Base-by-base conservation (phyloP, 306 rosid species). In the Castanea mollissima region DNA sequence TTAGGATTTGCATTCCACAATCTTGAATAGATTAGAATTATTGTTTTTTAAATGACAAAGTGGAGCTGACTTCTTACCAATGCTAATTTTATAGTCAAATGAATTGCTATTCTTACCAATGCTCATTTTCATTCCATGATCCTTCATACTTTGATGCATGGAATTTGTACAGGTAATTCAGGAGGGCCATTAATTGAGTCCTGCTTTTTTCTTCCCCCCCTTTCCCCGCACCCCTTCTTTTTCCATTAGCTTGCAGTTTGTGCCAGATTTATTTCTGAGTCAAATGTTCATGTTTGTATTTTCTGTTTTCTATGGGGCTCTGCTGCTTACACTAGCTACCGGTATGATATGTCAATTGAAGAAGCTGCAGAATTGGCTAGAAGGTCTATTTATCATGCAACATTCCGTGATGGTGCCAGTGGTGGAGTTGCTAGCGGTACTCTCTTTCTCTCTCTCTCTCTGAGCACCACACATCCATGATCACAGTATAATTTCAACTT, bases 381-480 rank as follows among this genome's bases (percentile, higher is more conserved):
- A 72, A 85, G 98, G 46, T 80, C 99, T 29, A 95, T 95, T 55
- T 95, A 95, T 86, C 98, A 95, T 82, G 99, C 99, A 56, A 95
- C 99, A 68, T 95, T 93, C 71, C 96, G 99, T 75, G 99, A 95
- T 83, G 99, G 97, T 72, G 99, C 99, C 51, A 95, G 99, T 76
- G 99, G 99, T 82, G 99, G 99, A 83, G 98, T 92, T 81, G 99
- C 95, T 18, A 95, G 99, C 70, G 99, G 99, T 92, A 90, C 7
- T 5, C 56, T 18, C 79, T 71, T 64, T 69, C 34, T 49, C 4
- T 49, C 54, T 3, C 5, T 1, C 54, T 9, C 6, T 34, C 18
- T 19, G 21, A 54, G 27, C 25, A 7, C 4, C 38, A 10, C 32
- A 9, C 6, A 6, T n/a, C 44, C 51, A 76, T 51, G 77, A 67